Percentiles rank a stretch among this genome's conserved stretches.
phyloP scores from a whole-genome alignment of 2,329 filamentous ascomycete genomes.

The Alternaria conjuncta region DNA sequence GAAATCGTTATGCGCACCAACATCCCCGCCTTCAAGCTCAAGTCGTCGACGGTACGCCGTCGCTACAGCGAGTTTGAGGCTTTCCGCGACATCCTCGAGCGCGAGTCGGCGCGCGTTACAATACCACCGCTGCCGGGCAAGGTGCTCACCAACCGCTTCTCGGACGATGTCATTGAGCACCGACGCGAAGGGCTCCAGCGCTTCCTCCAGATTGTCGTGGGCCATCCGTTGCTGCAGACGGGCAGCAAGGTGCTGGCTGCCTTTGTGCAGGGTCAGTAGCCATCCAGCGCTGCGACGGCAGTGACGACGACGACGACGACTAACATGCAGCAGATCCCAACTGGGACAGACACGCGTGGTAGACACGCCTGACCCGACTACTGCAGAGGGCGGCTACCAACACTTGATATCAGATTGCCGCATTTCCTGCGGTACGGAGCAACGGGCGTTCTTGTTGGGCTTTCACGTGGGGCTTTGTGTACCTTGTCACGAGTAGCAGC shows the following conservation, averaged over 20 bases:
- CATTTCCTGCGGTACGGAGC: conserved; percentile 32
- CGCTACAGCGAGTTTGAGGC: conserved; percentile 99
- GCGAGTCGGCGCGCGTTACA: conserved; percentile 90
- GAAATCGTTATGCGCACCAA: conserved; percentile 98
- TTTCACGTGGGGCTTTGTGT: conserved; percentile 1
- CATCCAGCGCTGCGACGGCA: background rate
- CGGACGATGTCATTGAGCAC: conserved; percentile 97
- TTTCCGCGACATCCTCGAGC: conserved; percentile 97
- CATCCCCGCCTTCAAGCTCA: conserved; percentile 98
- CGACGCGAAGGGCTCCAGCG: conserved; percentile 88
- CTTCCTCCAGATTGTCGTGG: conserved; percentile 96
- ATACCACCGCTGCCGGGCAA: conserved; percentile 96
- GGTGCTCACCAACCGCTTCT: conserved; percentile 97
- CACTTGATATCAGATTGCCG: conserved; percentile 4
- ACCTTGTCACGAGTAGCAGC: background rate
- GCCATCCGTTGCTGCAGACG: conserved; percentile 94
- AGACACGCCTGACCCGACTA: conserved; percentile 7
- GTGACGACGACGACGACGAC: background rate
- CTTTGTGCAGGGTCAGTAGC: conserved; percentile 86
- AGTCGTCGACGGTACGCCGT: conserved; percentile 80
- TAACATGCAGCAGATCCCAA: conserved; percentile 68
- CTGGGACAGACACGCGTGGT: conserved; percentile 72
- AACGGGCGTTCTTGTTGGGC: conserved; percentile 25
- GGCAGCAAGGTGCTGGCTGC: conserved; percentile 95
- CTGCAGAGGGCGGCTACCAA: background rate